Base-by-base conservation (phyloP, 208 protist genomes). In the Leishmania turanica region DNA sequence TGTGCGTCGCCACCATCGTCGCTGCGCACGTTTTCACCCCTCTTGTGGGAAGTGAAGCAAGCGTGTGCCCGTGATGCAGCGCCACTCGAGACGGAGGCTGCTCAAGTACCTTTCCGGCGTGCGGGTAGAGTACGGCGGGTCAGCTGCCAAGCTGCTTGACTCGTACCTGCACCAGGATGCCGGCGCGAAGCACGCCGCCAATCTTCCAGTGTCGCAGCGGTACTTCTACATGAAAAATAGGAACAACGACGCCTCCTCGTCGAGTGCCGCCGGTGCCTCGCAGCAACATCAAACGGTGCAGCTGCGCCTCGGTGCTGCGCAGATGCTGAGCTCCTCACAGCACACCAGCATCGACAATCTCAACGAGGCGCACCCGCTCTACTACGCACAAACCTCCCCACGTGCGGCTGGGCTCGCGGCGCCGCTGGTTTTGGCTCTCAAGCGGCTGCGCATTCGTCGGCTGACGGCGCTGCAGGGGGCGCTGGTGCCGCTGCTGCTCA, bases 381-480 rank as follows among this genome's bases (percentile, higher is more conserved):
- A 89, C 81, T 98, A 88, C 81, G 89, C 93, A 0, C 91, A 95
- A 80, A 95, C 92, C 6, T 87, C 87, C 9, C 93, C 92, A 21
- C 87, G 90, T 13, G 87, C 86, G 70, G 91, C 93, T 1, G 95
- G 95, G 34, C 88, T 98, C 27, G 94, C 91, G 73, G 86, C 89
- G 31, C 89, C 90, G 66, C 91, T 98, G 17, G 89, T 95, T 60
- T 40, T 91, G 40, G 88, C 92, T 24, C 82, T 98, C 51, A 85
- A 92, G 58, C 84, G 88, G n/a, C 83, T 98, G 49, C 79, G 85
- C 34, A 98, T 98, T 78, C 73, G 65, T 53, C 89, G 87, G 13
- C 88, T 98, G 21, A 98, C 95, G 24, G 92, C 95, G 79, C 84
- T 98, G 74, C 95, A 98, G 71, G 95, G 95, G 2, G 95, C 95